Conservation (phyloP, 2,329 filamentous ascomycete species). For the Hypoxylon sp. region DNA sequence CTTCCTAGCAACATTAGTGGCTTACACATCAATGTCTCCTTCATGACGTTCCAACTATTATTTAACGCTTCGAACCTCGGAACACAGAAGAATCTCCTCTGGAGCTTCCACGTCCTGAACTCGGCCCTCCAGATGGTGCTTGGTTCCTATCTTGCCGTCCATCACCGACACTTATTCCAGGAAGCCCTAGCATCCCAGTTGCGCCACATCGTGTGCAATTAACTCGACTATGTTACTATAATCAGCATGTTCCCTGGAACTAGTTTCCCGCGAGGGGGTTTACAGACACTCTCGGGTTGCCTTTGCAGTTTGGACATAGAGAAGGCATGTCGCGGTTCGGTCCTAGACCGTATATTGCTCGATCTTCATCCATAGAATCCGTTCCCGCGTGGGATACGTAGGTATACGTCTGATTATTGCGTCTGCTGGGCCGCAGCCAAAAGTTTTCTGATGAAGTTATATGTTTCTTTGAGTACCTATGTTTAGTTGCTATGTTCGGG, state of each 20-base stretch:
- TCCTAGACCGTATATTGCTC: slow-evolving; percentile 35
- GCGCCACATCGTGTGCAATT: slow-evolving; percentile 34
- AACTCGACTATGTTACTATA: slow-evolving; percentile 22
- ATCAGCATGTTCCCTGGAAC: neutral
- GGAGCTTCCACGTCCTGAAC: slow-evolving; percentile 36
- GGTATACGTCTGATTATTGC: slow-evolving; percentile 26
- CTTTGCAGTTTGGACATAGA: slow-evolving; percentile 40
- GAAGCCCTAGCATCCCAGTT: slow-evolving; percentile 39
- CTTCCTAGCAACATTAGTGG: too few species aligned
- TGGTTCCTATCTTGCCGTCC: slow-evolving; percentile 27
- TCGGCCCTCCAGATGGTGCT: slow-evolving; percentile 32
- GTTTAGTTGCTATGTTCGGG: neutral
- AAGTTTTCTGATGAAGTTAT: neutral
- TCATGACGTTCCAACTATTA: neutral
- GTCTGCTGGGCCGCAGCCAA: slow-evolving; percentile 27
- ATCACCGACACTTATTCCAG: slow-evolving; percentile 21
- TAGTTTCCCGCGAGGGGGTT: rapidly evolving
- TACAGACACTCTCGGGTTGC: slow-evolving; percentile 41
- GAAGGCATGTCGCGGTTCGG: slow-evolving; percentile 41
- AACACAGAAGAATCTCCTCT: slow-evolving; percentile 30
- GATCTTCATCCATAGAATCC: slow-evolving; percentile 33
- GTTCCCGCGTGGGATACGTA: slow-evolving; percentile 26
- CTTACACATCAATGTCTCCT: neutral
- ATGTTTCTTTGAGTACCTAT: neutral
- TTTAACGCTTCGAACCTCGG: slow-evolving; percentile 27